A percentile compares a stretch with the other conserved stretches of the same genome.
These are phyloP conservation scores for Yarrowia bubula DNA, from an alignment of 805 yeast species.

Conservation along the genomic window DNA sequence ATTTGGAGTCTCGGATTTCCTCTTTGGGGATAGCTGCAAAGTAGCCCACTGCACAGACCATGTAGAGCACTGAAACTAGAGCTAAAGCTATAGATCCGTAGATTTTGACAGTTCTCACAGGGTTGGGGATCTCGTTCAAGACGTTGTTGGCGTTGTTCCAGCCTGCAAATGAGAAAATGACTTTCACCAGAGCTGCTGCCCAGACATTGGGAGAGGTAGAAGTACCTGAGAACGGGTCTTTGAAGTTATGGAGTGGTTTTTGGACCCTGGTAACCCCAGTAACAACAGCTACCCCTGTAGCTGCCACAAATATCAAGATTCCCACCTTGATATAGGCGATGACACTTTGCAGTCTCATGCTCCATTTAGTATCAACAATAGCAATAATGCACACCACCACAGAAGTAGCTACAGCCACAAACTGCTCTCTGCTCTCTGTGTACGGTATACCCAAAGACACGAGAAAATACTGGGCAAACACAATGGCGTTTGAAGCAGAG, in stretches of 20 bases:
- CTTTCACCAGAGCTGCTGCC: slow-evolving; percentile 8
- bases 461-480: background rate
- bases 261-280: background rate
- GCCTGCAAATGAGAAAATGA: slow-evolving; percentile 9
- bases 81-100: background rate
- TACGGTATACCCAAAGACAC: background rate
- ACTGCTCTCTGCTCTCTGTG: background rate
- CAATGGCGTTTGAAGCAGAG: slow-evolving; percentile 15
- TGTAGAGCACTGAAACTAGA: background rate
- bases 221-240: background rate
- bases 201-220: background rate
- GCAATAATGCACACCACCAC: background rate
- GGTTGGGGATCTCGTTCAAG: slow-evolving; percentile 3
- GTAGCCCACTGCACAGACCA: background rate
- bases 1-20: slow-evolving; percentile 13
- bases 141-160: slow-evolving; percentile 20
- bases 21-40: slow-evolving; percentile 6
- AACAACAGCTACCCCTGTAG: background rate
- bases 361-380: background rate
- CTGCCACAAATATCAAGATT: background rate
- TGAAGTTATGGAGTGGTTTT: slow-evolving; percentile 5
- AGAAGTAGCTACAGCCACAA: slow-evolving; percentile 2
- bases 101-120: background rate
- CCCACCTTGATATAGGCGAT: slow-evolving; percentile 19
- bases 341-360: background rate